These are phyloP conservation scores for Malassezia equina DNA, from an alignment of 1,284 basidiomycete genomes.

Conservation along the genomic window DNA sequence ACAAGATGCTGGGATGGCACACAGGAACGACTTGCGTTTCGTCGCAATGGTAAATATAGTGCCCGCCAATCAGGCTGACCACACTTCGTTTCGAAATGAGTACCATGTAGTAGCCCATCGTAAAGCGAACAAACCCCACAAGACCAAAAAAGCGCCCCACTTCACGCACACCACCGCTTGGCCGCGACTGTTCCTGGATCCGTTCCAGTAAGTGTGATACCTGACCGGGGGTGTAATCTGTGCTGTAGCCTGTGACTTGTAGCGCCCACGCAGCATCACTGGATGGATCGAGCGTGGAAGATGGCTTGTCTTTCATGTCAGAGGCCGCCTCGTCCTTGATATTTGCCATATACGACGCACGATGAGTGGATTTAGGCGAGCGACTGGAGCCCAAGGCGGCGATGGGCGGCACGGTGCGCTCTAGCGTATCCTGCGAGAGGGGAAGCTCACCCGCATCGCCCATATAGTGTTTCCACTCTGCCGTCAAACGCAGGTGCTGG, in stretches of 20 bases:
- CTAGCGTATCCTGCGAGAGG: background rate
- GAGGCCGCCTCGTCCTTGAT: background rate
- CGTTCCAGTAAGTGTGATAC: slow-evolving; percentile 82
- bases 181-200: slow-evolving; percentile 85
- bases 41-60: slow-evolving; percentile 95
- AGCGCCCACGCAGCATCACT: slow-evolving; percentile 27
- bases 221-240: slow-evolving; percentile 71
- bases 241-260: slow-evolving; percentile 35
- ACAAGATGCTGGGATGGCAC: slow-evolving; percentile 30
- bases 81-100: slow-evolving; percentile 79
- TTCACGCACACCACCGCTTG: slow-evolving; percentile 75
- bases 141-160: slow-evolving; percentile 53
- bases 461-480: slow-evolving; percentile 7
- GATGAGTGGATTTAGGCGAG: background rate
- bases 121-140: slow-evolving; percentile 53
- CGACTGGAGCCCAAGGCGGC: slow-evolving; percentile 3
- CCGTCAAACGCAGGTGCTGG: slow-evolving; percentile 1
- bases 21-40: slow-evolving; percentile 69
- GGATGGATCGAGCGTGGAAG: background rate
- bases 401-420: slow-evolving; percentile 12
- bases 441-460: background rate
- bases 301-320: background rate
- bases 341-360: background rate
- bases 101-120: slow-evolving; percentile 47
- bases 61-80: slow-evolving; percentile 86